These are phyloP conservation scores for Chalaropsis ovoidea DNA, from an alignment of 2,329 filamentous ascomycete genomes.

Conservation along the genomic window DNA sequence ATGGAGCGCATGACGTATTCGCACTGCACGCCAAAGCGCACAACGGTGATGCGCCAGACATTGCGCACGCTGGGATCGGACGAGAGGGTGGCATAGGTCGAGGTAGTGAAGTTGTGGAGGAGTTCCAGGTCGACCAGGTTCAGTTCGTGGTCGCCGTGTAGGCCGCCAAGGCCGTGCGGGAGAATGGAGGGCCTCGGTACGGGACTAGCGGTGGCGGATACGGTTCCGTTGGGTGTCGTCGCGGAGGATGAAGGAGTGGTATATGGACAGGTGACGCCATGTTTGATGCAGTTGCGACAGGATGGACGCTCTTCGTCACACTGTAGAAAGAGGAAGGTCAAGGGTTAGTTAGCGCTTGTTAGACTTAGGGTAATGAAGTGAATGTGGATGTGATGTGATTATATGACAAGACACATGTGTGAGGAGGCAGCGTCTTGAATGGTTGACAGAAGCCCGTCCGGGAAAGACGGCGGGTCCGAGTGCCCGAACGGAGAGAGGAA, in stretches of 20 bases:
- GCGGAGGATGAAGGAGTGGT: conserved; percentile 22
- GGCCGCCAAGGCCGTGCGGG: conserved; percentile 11
- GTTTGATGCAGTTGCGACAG: conserved; percentile 30
- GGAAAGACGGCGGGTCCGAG: background rate
- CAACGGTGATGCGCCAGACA: conserved; percentile 40
- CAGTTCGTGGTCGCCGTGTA: conserved; percentile 27
- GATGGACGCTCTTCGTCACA: conserved; percentile 30
- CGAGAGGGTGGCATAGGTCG: conserved; percentile 41
- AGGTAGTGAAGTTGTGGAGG: conserved; percentile 43
- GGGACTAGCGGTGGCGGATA: conserved; percentile 9
- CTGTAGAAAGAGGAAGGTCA: conserved; percentile 21
- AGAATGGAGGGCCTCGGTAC: background rate
- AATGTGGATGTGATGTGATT: background rate
- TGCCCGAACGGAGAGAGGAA: background rate
- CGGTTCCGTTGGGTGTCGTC: conserved; percentile 17
- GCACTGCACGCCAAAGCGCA: conserved; percentile 39
- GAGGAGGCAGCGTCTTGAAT: background rate
- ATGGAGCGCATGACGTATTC: conserved; percentile 42
- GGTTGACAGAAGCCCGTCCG: background rate
- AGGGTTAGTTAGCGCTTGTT: background rate
- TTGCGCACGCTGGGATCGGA: conserved; percentile 33
- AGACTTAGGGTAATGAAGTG: background rate
- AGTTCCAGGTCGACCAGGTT: conserved; percentile 42
- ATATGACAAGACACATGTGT: background rate
- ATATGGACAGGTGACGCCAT: conserved; percentile 28